phyloP scores from a whole-genome alignment of 441 rosid species.

The Adansonia grandidieri region DNA sequence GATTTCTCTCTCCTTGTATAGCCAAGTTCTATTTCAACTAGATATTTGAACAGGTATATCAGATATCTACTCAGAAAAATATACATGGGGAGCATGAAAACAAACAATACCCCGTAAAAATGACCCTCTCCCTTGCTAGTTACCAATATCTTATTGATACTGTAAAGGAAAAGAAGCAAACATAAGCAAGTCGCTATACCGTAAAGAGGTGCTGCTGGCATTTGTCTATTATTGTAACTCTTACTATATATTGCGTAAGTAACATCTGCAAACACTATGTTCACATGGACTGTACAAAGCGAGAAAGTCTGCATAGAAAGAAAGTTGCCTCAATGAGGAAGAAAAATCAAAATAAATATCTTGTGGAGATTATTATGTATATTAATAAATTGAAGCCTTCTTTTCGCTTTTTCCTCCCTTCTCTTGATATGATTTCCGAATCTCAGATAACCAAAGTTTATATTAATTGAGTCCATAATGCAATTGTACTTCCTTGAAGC shows the following conservation, averaged over 20 bases:
- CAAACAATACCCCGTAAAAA: conserved; percentile 23
- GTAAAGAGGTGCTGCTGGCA: conserved; percentile 16
- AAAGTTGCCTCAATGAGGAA: conserved; percentile 12
- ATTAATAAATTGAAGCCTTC: not conserved
- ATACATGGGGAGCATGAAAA: conserved; percentile 8
- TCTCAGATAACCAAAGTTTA: too few species aligned
- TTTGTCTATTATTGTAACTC: conserved; percentile 22
- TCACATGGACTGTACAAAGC: conserved; percentile 32
- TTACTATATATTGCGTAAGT: conserved; percentile 16
- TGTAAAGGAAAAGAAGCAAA: conserved; percentile 32
- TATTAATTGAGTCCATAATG: not conserved
- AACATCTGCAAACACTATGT: conserved; percentile 22
- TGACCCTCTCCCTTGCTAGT: not conserved
- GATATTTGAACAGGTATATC: conserved; percentile 38
- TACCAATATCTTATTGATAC: not conserved
- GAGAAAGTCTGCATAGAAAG: conserved; percentile 26
- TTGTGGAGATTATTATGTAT: not conserved
- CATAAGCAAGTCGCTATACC: not conserved
- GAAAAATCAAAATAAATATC: not conserved
- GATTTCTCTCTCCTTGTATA: conserved; percentile 15
- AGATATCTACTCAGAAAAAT: conserved; percentile 27
- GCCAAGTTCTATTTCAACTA: conserved; percentile 10
- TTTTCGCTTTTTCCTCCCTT: not conserved
- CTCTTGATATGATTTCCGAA: not conserved
- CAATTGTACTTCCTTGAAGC: not conserved